Conservation (phyloP, 257 asterid species). For the Fraxinus excelsior region DNA sequence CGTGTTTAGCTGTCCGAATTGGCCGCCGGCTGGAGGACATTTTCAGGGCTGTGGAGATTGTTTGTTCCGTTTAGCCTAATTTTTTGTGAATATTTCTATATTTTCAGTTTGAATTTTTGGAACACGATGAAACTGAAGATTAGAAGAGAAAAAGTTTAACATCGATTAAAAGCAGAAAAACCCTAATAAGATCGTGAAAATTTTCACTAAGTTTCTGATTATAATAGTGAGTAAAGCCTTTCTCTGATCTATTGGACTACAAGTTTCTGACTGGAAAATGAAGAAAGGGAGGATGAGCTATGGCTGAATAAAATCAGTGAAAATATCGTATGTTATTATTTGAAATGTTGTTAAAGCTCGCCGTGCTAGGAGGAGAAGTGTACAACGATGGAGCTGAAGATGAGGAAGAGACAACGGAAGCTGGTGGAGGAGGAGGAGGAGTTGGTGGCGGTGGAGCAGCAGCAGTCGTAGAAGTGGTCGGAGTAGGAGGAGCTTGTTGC, state of each 20-base stretch:
- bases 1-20: slow-evolving; percentile 18
- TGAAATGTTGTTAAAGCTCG: slow-evolving; percentile 51
- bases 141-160: background rate
- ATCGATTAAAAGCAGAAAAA: background rate
- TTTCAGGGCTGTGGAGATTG: background rate
- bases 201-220: background rate
- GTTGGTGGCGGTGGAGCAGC: slow-evolving; percentile 29
- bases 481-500: slow-evolving; percentile 76
- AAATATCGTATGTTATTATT: slow-evolving; percentile 68
- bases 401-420: slow-evolving; percentile 43
- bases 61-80: background rate
- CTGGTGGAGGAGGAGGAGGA: slow-evolving; percentile 21
- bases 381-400: slow-evolving; percentile 57
- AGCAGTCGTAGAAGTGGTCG: slow-evolving; percentile 46
- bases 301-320: slow-evolving; percentile 26
- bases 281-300: background rate
- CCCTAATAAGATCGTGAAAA: background rate
- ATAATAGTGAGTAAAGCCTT: background rate
- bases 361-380: slow-evolving; percentile 52
- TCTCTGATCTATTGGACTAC: background rate
- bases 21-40: background rate
- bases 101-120: too few relatives aligned
- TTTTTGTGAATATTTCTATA: too few relatives aligned
- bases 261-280: background rate
- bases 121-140: background rate